Conservation (phyloP, 805 yeast genomes). For the Starmerella geochares region DNA sequence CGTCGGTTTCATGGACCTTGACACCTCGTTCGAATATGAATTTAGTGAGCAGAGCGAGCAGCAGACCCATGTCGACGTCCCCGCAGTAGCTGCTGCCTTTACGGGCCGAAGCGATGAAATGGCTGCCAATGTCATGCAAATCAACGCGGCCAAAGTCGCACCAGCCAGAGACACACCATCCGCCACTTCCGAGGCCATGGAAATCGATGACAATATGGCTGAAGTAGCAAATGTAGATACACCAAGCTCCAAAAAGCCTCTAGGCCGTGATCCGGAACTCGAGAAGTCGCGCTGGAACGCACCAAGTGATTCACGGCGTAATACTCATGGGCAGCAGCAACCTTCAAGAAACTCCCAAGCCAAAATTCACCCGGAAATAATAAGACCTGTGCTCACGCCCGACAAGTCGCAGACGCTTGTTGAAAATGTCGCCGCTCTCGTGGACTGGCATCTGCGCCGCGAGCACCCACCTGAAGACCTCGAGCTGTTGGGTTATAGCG, state of each 20-base stretch:
- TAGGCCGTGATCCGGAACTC: not conserved
- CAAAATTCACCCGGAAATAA: not conserved
- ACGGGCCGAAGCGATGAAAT: no score
- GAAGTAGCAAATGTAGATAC: no score
- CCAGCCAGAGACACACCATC: no score
- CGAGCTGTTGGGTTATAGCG: not conserved
- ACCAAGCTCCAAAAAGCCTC: no score
- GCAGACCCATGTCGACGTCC: no score
- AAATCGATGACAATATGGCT: no score
- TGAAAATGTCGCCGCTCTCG: constrained; percentile 1
- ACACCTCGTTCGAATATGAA: not conserved
- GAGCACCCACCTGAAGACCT: not conserved
- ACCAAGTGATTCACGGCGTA: not conserved
- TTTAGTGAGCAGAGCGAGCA: not conserved
- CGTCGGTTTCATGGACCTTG: constrained; percentile 12
- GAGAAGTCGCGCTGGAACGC: not conserved
- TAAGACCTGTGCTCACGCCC: not conserved
- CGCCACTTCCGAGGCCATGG: no score
- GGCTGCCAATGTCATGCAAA: no score
- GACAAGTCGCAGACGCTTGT: not conserved
- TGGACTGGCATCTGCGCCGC: constrained; percentile 17
- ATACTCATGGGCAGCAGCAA: no score
- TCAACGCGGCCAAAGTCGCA: no score
- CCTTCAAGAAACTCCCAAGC: not conserved
- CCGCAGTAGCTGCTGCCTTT: no score